A percentile compares a stretch with the other conserved stretches of the same genome.
These are phyloP conservation scores for Leavenworthia alabamica DNA, from an alignment of 345 rosid species.

Conservation along the genomic window DNA sequence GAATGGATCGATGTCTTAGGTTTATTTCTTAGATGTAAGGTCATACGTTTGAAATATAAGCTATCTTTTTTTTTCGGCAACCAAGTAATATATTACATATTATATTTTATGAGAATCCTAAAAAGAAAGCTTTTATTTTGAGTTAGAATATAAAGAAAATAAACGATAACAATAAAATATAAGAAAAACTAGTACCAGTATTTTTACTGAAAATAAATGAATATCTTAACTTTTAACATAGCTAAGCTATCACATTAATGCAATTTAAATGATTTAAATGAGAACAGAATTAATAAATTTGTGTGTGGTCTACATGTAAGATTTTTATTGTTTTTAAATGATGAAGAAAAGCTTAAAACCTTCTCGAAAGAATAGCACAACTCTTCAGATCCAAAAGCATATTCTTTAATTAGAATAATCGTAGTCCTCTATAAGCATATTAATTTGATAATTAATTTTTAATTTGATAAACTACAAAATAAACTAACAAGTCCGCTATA, in stretches of 20 bases:
- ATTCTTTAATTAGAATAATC: slow-evolving; percentile 13
- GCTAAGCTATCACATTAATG: not conserved
- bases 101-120: not conserved
- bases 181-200: not conserved
- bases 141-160: not conserved
- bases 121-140: not conserved
- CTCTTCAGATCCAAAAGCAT: slow-evolving; percentile 10
- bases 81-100: too few relatives aligned
- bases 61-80: not conserved
- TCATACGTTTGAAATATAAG: not conserved
- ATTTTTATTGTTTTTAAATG: not conserved
- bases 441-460: not conserved
- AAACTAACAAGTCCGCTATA: slow-evolving; percentile 8
- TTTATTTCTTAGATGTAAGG: not conserved
- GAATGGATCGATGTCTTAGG: not conserved
- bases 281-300: not conserved
- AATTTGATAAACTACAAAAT: not conserved
- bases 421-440: not conserved
- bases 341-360: not conserved
- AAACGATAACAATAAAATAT: not conserved
- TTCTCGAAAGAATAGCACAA: slow-evolving; percentile 8
- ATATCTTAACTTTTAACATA: not conserved
- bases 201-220: not conserved
- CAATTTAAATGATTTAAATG: not conserved
- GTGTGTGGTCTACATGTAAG: not conserved